These are phyloP conservation scores for Colletotrichum salicis DNA, from an alignment of 2,329 filamentous ascomycete species.

Conservation along the genomic window DNA sequence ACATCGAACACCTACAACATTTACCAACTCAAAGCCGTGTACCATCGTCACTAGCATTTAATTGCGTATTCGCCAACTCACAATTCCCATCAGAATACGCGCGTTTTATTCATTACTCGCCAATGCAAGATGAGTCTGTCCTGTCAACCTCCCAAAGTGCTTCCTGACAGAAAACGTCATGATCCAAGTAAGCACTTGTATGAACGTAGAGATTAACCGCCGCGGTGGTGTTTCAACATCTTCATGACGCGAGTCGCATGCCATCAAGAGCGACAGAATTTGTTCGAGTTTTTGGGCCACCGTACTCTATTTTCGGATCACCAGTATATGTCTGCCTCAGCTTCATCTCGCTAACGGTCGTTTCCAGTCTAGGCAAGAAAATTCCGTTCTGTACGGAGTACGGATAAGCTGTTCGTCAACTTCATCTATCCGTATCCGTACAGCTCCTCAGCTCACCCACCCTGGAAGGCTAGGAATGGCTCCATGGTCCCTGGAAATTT, in stretches of 20 bases:
- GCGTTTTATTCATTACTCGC: background rate
- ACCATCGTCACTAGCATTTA: background rate
- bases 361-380: background rate
- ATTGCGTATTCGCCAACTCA: background rate
- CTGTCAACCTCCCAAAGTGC: background rate
- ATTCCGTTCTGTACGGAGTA: too few species aligned
- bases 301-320: background rate
- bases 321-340: background rate
- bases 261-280: background rate
- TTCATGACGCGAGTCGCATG: background rate
- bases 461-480: background rate
- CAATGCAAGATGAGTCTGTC: background rate
- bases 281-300: background rate
- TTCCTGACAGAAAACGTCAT: constrained; percentile 1
- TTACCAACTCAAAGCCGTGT: background rate
- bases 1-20: background rate
- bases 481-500: constrained; percentile 15
- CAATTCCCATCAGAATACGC: background rate
- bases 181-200: constrained; percentile 18
- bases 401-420: too few species aligned
- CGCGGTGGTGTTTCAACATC: constrained; percentile 16
- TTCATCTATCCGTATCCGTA: too few species aligned
- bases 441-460: background rate
- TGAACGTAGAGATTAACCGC: constrained; percentile 13
- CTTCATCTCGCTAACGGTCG: background rate